Evolutionary conservation across 345 rosid species (phyloP), one percentile per base, ranked within the genome.

Genomic region (Capsella bursapastoris): DNA sequence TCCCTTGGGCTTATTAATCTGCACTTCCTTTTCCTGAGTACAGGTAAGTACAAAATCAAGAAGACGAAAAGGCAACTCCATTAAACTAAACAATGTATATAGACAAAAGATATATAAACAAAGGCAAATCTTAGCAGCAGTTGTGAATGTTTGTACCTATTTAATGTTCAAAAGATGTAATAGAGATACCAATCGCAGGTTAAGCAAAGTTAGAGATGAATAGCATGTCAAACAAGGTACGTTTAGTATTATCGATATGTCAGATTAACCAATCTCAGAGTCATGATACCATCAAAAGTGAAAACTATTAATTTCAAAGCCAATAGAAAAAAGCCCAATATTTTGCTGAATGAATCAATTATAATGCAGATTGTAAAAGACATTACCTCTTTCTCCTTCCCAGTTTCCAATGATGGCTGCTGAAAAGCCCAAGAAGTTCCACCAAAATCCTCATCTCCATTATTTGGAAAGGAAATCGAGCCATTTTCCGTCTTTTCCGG

Each of bases 351-450:
- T 3, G 12, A 61, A 60, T 8, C 15, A 3, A 61, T 43, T 10
- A 25, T 15, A 57, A 29, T 55, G 7, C 13, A 14, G 63, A 57
- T 31, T 57, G 10, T 13, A 53, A 68, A 58, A 82, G 37, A 72
- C 16, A 53, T 71, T 74, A 86, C 87, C 92, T 84, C 76, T 29
- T 81, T 61, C 63, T 75, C 63, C 14, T 76, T 68, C 70, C 57
- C 76, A 72, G 15, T 79, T 79, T 81, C 90, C 38, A 82, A 76
- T 74, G 72, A 74, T 18, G 81, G 52, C 71, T 78, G 84, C 70
- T 79, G 80, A 66, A 82, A 88, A n/a, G 71, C 82, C 93, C 89
- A 86, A 12, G 77, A 79, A 49, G 73, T 72, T 75, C 70, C 84
- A 28, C 57, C 81, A 72, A 76, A 58, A 66, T 11, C 27, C 25